Conservation (phyloP, 1,284 basidiomycete species). For the Afroboletus lepidellus region DNA sequence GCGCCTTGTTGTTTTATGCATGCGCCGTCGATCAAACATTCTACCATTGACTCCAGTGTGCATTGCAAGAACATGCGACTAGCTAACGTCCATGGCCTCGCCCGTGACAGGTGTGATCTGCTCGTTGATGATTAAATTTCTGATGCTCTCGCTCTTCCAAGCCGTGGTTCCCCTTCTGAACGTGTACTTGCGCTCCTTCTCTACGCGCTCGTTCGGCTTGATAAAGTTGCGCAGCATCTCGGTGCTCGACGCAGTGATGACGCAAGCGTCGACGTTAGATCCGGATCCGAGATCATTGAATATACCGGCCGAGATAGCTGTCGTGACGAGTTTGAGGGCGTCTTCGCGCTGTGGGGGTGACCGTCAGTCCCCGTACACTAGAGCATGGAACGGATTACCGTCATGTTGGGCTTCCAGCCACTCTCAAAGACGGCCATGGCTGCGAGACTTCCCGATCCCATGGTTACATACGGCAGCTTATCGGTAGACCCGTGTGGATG, state of each 20-base stretch:
- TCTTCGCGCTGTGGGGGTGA: slow-evolving; percentile 62
- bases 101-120: slow-evolving; percentile 52
- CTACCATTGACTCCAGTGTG: slow-evolving; percentile 6
- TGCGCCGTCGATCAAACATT: slow-evolving; percentile 1
- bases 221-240: slow-evolving; percentile 90
- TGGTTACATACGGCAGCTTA: slow-evolving; percentile 98
- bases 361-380: slow-evolving; percentile 8
- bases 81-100: slow-evolving; percentile 77
- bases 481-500: slow-evolving; percentile 97
- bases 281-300: slow-evolving; percentile 99
- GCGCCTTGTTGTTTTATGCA: slow-evolving; percentile 9
- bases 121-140: slow-evolving; percentile 71
- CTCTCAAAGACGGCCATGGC: slow-evolving; percentile 99
- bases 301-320: slow-evolving; percentile 93
- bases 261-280: slow-evolving; percentile 95
- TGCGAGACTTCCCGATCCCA: slow-evolving; percentile 95
- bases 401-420: slow-evolving; percentile 82
- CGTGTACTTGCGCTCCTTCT: slow-evolving; percentile 74
- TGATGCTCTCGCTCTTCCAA: slow-evolving; percentile 79
- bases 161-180: slow-evolving; percentile 89
- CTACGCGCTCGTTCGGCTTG: slow-evolving; percentile 85
- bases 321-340: slow-evolving; percentile 82
- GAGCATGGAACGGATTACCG: slow-evolving; percentile 44
- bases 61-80: slow-evolving; percentile 21
- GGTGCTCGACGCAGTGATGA: slow-evolving; percentile 82